These are phyloP conservation scores for Akanthomyces dipterigenus DNA, from an alignment of 2,329 filamentous ascomycete genomes.

Conservation along the genomic window DNA sequence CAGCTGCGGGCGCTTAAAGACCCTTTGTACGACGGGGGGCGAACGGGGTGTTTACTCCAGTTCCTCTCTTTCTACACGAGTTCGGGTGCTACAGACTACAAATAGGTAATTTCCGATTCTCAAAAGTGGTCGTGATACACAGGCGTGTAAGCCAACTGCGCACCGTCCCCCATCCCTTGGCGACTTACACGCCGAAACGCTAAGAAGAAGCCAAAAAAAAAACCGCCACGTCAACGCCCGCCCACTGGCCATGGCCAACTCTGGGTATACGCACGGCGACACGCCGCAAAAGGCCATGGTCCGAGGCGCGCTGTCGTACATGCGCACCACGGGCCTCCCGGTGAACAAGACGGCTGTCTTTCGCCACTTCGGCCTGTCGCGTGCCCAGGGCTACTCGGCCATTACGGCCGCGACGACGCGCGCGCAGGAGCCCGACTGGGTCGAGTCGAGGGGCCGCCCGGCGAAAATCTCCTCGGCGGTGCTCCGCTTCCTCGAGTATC, in stretches of 20 bases:
- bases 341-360: slow-evolving; percentile 35
- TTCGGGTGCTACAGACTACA: not conserved
- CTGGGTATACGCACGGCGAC: slow-evolving; percentile 31
- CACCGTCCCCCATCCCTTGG: not conserved
- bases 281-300: slow-evolving; percentile 33
- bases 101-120: not conserved
- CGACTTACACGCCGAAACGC: not conserved
- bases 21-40: not conserved
- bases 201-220: not conserved
- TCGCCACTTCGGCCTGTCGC: slow-evolving; percentile 31
- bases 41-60: not conserved
- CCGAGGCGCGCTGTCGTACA: slow-evolving; percentile 32
- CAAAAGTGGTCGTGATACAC: not conserved
- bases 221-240: not conserved
- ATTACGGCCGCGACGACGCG: slow-evolving; percentile 21
- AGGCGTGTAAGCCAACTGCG: not conserved
- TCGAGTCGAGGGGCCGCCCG: slow-evolving; percentile 31
- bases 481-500: slow-evolving; percentile 29
- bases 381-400: slow-evolving; percentile 31
- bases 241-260: slow-evolving; percentile 13
- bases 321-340: slow-evolving; percentile 30
- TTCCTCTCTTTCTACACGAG: not conserved
- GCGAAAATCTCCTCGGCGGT: slow-evolving; percentile 28
- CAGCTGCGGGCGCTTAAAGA: not conserved
- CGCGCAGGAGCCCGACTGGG: slow-evolving; percentile 31